Percentiles rank a stretch among this genome's conserved stretches.
phyloP scores from a whole-genome alignment of 2,329 filamentous ascomycete species.

The Cladosporium sp. region DNA sequence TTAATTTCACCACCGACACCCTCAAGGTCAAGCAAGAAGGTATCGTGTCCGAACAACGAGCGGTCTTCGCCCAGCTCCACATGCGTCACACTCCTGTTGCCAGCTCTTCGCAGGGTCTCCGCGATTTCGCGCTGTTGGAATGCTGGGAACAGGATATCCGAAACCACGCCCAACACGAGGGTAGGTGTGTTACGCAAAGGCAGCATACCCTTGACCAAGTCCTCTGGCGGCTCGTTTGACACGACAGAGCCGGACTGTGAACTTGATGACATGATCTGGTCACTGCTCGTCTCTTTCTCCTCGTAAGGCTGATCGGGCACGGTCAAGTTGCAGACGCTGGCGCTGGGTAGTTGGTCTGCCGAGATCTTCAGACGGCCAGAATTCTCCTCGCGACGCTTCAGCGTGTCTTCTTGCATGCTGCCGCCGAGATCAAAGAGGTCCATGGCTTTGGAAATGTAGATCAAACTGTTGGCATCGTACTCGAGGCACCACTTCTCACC shows the following conservation, averaged over 20 bases:
- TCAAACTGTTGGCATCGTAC: constrained; percentile 90
- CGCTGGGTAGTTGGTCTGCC: constrained; percentile 27
- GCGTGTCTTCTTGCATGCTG: constrained; percentile 65
- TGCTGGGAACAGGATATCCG: constrained; percentile 93
- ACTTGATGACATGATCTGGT: constrained; percentile 37
- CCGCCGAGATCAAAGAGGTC: constrained; percentile 90
- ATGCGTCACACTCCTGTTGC: constrained; percentile 81
- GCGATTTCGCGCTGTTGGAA: constrained; percentile 98
- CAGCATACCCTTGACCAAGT: constrained; percentile 75
- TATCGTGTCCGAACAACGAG: constrained; percentile 94
- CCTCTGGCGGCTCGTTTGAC: constrained; percentile 65
- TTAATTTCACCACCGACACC: constrained; percentile 84
- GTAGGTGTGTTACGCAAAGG: constrained; percentile 74
- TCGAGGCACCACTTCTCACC: constrained; percentile 98
- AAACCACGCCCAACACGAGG: constrained; percentile 89
- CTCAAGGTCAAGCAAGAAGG: constrained; percentile 87
- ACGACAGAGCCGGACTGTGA: constrained; percentile 29
- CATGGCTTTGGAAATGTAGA: constrained; percentile 99
- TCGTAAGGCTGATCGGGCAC: constrained; percentile 82
- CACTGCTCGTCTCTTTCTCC: constrained; percentile 67
- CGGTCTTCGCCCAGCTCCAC: constrained; percentile 91
- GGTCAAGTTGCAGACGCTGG: constrained; percentile 72
- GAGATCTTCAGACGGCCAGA: constrained; percentile 53
- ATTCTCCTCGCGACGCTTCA: constrained; percentile 62
- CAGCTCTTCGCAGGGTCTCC: constrained; percentile 72